phyloP scores from a whole-genome alignment of 1,139 yeast genomes.

The Yamadazyma sp. region DNA sequence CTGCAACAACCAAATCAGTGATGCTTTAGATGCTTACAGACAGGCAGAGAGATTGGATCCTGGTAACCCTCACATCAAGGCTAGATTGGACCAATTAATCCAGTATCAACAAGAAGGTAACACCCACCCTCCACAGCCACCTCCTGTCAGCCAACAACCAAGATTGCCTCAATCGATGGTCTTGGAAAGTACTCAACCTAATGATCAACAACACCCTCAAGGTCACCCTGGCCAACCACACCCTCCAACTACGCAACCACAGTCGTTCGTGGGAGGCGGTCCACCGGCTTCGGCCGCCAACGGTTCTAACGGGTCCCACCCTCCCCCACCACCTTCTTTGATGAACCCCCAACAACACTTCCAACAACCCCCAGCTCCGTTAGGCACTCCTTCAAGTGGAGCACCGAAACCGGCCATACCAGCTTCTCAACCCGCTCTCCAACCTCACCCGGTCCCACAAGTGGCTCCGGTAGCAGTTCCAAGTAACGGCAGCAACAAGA shows the following conservation, averaged over 20 bases:
- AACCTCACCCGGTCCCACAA: too few species aligned
- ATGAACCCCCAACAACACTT: constrained; percentile 13
- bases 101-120: constrained; percentile 77
- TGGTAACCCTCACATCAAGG: constrained; percentile 88
- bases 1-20: constrained; percentile 91
- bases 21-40: constrained; percentile 94
- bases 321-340: constrained; percentile 12
- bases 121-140: constrained; percentile 64
- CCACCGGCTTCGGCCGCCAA: neutral
- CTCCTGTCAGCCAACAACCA: constrained; percentile 62
- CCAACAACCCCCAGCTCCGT: constrained; percentile 12
- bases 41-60: constrained; percentile 97
- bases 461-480: too few species aligned
- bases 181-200: constrained; percentile 47
- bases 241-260: constrained; percentile 4
- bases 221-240: constrained; percentile 14
- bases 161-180: constrained; percentile 59
- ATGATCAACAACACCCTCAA: constrained; percentile 19
- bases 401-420: neutral
- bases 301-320: constrained; percentile 6
- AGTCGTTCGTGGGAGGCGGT: constrained; percentile 5
- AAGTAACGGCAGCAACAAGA: constrained; percentile 3
- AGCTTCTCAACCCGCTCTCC: too few species aligned
- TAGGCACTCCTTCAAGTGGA: constrained; percentile 4
- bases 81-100: constrained; percentile 81